These are phyloP conservation scores for Aspergillus bombycis DNA, from an alignment of 2,329 filamentous ascomycete species.

Conservation along the genomic window DNA sequence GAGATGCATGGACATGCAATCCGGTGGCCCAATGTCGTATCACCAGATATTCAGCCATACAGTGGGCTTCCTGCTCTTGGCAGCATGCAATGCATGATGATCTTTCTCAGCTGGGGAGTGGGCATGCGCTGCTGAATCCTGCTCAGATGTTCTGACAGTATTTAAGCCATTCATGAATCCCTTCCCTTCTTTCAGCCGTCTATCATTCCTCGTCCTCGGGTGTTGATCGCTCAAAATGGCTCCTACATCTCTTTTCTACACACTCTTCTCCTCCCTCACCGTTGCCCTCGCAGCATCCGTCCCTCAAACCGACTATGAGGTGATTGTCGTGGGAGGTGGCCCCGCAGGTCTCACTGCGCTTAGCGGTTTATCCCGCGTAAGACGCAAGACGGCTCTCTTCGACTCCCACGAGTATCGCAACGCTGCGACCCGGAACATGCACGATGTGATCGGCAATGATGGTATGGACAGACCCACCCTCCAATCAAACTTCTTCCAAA, in stretches of 20 bases:
- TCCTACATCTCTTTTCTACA: conserved; percentile 26
- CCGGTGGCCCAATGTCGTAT: background rate
- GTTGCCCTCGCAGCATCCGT: conserved; percentile 26
- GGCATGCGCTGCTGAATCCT: background rate
- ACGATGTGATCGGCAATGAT: conserved; percentile 64
- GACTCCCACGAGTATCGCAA: conserved; percentile 65
- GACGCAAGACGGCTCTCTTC: conserved; percentile 58
- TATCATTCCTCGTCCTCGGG: background rate
- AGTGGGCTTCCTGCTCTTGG: background rate
- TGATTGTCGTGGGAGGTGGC: conserved; percentile 61
- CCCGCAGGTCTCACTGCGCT: conserved; percentile 58
- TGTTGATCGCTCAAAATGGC: conserved; percentile 16
- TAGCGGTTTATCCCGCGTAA: conserved; percentile 63
- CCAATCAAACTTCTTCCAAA: no score
- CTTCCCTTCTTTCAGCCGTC: background rate
- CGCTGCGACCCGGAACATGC: conserved; percentile 59
- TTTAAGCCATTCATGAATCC: background rate
- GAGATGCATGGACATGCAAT: background rate
- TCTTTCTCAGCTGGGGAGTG: background rate
- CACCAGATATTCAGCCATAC: background rate
- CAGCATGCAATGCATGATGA: background rate
- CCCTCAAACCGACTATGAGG: conserved; percentile 52
- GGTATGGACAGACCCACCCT: conserved; percentile 43
- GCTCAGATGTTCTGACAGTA: background rate
- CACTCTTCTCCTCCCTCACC: conserved; percentile 26